Conservation (phyloP, 192 early-diverging fungal genomes). For the Phycomyces nitens region DNA sequence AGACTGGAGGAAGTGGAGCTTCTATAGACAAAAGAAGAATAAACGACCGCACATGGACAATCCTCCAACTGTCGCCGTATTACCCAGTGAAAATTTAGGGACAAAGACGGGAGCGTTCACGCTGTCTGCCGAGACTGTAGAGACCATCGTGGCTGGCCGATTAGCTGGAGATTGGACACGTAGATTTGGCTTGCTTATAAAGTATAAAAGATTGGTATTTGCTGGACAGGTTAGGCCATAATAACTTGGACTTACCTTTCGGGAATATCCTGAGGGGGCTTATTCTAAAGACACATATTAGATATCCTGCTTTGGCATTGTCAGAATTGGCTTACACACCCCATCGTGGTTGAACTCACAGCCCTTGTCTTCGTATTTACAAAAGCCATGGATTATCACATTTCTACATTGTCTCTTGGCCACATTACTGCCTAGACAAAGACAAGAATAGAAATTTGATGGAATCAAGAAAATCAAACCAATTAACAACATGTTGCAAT, state of each 20-base stretch:
- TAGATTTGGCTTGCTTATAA: slow-evolving; percentile 12
- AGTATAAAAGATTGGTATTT: neutral
- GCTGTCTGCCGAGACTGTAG: slow-evolving; percentile 48
- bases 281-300: slow-evolving; percentile 12
- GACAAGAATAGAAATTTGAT: neutral
- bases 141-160: slow-evolving; percentile 23
- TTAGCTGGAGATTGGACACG: slow-evolving; percentile 18
- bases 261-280: slow-evolving; percentile 15
- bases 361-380: slow-evolving; percentile 78
- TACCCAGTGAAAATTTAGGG: slow-evolving; percentile 41
- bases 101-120: slow-evolving; percentile 58
- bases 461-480: neutral
- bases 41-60: neutral
- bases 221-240: too few species aligned
- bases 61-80: too few species aligned
- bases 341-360: slow-evolving; percentile 81
- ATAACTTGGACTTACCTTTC: slow-evolving; percentile 12
- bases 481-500: neutral
- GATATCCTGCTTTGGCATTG: neutral
- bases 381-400: slow-evolving; percentile 80
- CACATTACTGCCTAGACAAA: neutral
- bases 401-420: slow-evolving; percentile 64
- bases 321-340: slow-evolving; percentile 38
- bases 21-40: slow-evolving; percentile 2
- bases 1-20: too few species aligned